phyloP scores from a whole-genome alignment of 495 filamentous ascomycete genomes.

The Cryomyces antarcticus region DNA sequence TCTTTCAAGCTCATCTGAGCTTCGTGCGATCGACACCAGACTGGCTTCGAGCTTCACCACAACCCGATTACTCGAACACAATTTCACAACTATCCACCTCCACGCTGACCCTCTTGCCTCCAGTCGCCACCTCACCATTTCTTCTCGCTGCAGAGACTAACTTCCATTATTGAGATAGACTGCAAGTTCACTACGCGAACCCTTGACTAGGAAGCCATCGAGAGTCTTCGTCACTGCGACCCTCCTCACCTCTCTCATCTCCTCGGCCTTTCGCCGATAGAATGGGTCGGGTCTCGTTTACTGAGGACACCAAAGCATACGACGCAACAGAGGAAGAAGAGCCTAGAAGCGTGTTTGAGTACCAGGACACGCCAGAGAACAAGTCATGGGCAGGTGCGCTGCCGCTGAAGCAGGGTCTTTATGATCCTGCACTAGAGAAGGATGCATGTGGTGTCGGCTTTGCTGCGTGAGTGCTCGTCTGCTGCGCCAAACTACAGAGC shows the following conservation, averaged over 20 bases:
- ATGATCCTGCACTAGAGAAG: conserved; percentile 91
- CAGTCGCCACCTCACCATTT: too few relatives aligned
- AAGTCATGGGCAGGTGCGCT: conserved; percentile 88
- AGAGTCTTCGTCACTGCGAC: too few relatives aligned
- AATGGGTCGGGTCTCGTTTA: conserved; percentile 42
- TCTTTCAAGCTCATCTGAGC: too few relatives aligned
- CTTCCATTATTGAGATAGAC: too few relatives aligned
- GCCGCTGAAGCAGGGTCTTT: conserved; percentile 93
- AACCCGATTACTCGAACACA: too few relatives aligned
- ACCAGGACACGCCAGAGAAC: conserved; percentile 66
- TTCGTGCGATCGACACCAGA: too few relatives aligned
- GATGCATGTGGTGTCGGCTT: conserved; percentile 99
- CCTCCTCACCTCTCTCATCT: background rate
- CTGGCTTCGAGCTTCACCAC: too few relatives aligned
- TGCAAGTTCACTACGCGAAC: too few relatives aligned
- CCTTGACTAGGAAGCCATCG: too few relatives aligned
- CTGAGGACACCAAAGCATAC: conserved; percentile 44
- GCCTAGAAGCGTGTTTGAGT: conserved; percentile 50
- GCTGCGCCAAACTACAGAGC: background rate
- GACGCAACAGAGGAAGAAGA: conserved; percentile 33
- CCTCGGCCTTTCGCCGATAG: conserved; percentile 26
- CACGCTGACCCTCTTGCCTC: too few relatives aligned
- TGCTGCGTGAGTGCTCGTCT: conserved; percentile 59
- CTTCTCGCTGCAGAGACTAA: too few relatives aligned
- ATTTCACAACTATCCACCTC: too few relatives aligned